phyloP scores from a whole-genome alignment of 1,139 yeast species.

The Suhomyces yuchorum region DNA sequence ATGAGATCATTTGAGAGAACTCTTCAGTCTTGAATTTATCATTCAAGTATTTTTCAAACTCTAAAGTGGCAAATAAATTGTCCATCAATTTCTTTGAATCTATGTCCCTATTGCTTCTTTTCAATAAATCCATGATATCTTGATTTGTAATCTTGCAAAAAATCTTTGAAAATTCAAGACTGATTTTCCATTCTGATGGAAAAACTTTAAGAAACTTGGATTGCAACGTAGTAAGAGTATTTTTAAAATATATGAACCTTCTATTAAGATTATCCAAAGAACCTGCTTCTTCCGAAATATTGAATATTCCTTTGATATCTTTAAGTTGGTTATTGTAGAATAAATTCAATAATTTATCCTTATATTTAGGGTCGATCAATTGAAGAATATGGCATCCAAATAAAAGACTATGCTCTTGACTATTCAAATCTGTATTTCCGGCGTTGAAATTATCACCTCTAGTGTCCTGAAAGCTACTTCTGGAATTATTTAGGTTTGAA shows the following conservation, averaged over 20 bases:
- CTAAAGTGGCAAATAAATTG: constrained; percentile 43
- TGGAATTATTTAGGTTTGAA: constrained; percentile 2
- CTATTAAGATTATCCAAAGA: constrained; percentile 83
- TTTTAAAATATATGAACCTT: constrained; percentile 78
- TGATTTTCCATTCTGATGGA: constrained; percentile 73
- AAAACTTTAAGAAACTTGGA: constrained; percentile 56
- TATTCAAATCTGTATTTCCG: neutral
- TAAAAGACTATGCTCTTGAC: constrained; percentile 24
- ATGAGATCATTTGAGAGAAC: constrained; percentile 60
- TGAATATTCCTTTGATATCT: constrained; percentile 76
- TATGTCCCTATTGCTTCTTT: constrained; percentile 10
- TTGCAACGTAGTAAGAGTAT: constrained; percentile 63
- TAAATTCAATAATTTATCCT: constrained; percentile 70
- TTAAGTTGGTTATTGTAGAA: constrained; percentile 68
- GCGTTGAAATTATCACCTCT: constrained; percentile 1
- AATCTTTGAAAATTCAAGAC: constrained; percentile 55
- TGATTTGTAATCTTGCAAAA: constrained; percentile 72
- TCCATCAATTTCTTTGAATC: constrained; percentile 20
- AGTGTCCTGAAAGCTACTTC: constrained; percentile 6
- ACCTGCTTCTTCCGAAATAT: constrained; percentile 86
- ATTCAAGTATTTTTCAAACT: constrained; percentile 76
- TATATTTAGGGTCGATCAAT: constrained; percentile 60
- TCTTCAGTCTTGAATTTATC: constrained; percentile 50
- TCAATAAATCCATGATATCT: constrained; percentile 48
- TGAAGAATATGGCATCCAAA: constrained; percentile 78